phyloP scores from a whole-genome alignment of 371 early-diverging fungal species.

The Coelomomyces lativittatus region DNA sequence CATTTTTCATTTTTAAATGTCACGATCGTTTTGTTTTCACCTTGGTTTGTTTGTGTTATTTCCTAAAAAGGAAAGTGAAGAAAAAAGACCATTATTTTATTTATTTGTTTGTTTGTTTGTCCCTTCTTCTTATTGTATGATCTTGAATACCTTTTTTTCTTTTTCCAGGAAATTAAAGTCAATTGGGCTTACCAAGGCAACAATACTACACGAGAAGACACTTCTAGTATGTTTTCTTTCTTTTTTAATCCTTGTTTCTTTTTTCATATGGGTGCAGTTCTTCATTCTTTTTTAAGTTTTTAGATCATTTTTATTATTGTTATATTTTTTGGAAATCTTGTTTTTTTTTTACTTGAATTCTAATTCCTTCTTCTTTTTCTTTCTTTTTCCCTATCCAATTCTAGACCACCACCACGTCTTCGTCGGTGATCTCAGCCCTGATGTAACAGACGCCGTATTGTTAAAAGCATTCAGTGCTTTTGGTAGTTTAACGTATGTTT shows the following conservation, averaged over 20 bases:
- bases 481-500: conserved; percentile 51
- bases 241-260: neutral
- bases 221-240: conserved; percentile 12
- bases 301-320: neutral
- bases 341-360: neutral
- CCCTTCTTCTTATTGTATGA: no score
- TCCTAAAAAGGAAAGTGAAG: neutral
- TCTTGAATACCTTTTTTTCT: neutral
- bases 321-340: neutral
- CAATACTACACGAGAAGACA: conserved; percentile 37
- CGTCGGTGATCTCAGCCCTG: conserved; percentile 63
- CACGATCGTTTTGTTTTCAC: no score
- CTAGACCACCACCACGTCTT: conserved; percentile 60
- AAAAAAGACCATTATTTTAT: neutral
- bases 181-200: conserved; percentile 56
- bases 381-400: no score
- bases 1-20: no score
- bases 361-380: neutral
- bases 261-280: no score
- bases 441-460: conserved; percentile 52
- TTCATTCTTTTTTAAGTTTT: no score
- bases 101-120: neutral
- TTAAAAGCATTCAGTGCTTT: conserved; percentile 51
- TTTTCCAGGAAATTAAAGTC: conserved; percentile 52
- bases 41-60: conserved; percentile 5